phyloP scores from a whole-genome alignment of 257 asterid genomes.

The Jasminum sambac region DNA sequence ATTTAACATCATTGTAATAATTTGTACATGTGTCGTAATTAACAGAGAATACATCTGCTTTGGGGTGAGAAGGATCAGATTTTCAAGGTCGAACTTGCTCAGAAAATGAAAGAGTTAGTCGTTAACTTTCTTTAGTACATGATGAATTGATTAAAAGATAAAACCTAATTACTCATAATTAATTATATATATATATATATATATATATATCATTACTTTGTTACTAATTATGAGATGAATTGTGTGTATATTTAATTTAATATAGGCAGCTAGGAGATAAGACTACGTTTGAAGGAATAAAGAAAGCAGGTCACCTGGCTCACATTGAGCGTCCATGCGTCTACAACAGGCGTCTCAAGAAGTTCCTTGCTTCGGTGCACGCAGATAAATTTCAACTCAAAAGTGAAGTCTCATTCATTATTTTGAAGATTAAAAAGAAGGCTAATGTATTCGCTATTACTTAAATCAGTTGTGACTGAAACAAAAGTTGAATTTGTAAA shows the following conservation, averaged over 20 bases:
- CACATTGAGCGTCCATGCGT: conserved; percentile 83
- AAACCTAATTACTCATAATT: too few relatives aligned
- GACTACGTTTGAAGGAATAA: conserved; percentile 51
- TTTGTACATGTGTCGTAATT: conserved; percentile 8
- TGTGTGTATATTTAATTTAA: background rate
- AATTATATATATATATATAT: too few relatives aligned
- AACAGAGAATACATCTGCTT: conserved; percentile 78
- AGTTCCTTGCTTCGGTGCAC: conserved; percentile 61
- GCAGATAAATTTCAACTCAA: conserved; percentile 14
- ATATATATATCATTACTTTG: too few relatives aligned
- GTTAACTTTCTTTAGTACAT: too few relatives aligned
- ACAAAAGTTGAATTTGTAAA: too few relatives aligned
- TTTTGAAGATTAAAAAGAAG: too few relatives aligned
- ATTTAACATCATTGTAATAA: too few relatives aligned
- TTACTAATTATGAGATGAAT: too few relatives aligned
- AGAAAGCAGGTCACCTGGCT: conserved; percentile 85
- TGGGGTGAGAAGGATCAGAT: conserved; percentile 96
- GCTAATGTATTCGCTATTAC: too few relatives aligned
- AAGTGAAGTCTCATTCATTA: too few relatives aligned
- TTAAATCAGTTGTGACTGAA: too few relatives aligned
- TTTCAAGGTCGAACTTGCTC: conserved; percentile 72
- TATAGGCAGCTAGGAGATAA: conserved; percentile 71
- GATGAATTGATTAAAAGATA: too few relatives aligned
- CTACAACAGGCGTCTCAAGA: conserved; percentile 63
- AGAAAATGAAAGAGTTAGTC: conserved; percentile 72